These are phyloP conservation scores for Paxillus involutus DNA, from an alignment of 768 basidiomycete genomes.

Conservation along the genomic window DNA sequence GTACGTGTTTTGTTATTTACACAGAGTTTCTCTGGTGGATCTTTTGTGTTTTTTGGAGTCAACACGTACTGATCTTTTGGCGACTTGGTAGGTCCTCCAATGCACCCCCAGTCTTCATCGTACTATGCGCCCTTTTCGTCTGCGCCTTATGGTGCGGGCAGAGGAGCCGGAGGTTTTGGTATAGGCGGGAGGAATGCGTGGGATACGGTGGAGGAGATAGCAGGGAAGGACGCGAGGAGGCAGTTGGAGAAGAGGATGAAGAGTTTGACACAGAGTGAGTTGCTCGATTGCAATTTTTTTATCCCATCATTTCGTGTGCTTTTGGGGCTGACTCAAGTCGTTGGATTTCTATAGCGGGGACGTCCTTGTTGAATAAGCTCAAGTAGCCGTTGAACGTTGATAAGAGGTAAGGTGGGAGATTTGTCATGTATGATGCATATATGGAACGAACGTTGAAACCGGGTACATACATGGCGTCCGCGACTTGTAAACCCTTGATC, in stretches of 20 bases:
- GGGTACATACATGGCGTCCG: no score
- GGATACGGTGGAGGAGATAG: constrained; percentile 54
- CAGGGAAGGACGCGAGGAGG: constrained; percentile 48
- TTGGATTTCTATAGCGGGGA: constrained; percentile 2
- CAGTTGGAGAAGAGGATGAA: constrained; percentile 50
- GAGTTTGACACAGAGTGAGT: constrained; percentile 53
- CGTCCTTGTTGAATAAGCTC: constrained; percentile 13
- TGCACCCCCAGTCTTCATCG: constrained; percentile 5
- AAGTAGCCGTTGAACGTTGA: background rate
- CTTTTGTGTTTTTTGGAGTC: background rate
- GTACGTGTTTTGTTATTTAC: constrained; percentile 31
- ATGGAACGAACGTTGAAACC: no score
- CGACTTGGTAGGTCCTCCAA: constrained; percentile 5
- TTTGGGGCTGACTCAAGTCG: background rate
- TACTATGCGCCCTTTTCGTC: constrained; percentile 12
- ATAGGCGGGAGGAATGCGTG: constrained; percentile 39
- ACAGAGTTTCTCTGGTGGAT: background rate
- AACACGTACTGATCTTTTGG: background rate
- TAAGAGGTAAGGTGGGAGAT: no score
- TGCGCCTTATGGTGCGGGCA: background rate
- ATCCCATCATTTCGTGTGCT: background rate
- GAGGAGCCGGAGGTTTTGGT: background rate
- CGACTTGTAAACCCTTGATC: no score
- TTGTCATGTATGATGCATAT: no score
- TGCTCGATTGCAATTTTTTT: constrained; percentile 1